phyloP scores from a whole-genome alignment of 495 filamentous ascomycete species.

The Xylaria venustula region DNA sequence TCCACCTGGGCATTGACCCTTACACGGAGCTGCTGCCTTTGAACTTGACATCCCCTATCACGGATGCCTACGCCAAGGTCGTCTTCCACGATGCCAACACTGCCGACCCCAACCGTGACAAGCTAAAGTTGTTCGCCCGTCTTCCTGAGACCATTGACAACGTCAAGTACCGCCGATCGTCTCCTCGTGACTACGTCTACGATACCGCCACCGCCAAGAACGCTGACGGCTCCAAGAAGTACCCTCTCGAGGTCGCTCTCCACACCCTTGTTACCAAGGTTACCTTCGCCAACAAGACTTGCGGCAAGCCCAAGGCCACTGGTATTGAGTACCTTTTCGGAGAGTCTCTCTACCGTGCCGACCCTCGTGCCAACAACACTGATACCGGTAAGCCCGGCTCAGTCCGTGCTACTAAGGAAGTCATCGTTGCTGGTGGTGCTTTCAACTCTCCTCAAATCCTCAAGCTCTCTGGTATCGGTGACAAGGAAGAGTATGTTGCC shows the following conservation, averaged over 20 bases:
- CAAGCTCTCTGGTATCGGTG: constrained; percentile 62
- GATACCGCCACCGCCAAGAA: constrained; percentile 50
- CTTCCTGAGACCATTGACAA: constrained; percentile 39
- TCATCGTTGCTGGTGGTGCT: constrained; percentile 62
- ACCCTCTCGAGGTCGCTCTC: constrained; percentile 56
- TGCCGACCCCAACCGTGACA: constrained; percentile 28
- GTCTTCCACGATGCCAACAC: constrained; percentile 54
- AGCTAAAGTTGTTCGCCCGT: constrained; percentile 37
- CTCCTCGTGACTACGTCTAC: constrained; percentile 53
- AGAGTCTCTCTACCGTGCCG: constrained; percentile 57
- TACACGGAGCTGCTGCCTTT: constrained; percentile 9
- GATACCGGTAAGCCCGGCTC: constrained; percentile 40
- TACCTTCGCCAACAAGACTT: constrained; percentile 44
- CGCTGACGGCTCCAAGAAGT: constrained; percentile 52
- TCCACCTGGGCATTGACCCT: background rate
- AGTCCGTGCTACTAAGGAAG: constrained; percentile 53
- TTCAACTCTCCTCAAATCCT: constrained; percentile 64
- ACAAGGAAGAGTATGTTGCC: constrained; percentile 44
- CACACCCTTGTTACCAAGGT: constrained; percentile 63
- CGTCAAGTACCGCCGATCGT: constrained; percentile 44
- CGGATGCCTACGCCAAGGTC: constrained; percentile 41
- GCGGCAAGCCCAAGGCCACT: constrained; percentile 47
- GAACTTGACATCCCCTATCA: constrained; percentile 32
- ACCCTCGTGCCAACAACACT: constrained; percentile 35
- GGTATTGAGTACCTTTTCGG: constrained; percentile 65